Base-by-base conservation (phyloP, 129 eudicot species). In the Tagetes patula region DNA sequence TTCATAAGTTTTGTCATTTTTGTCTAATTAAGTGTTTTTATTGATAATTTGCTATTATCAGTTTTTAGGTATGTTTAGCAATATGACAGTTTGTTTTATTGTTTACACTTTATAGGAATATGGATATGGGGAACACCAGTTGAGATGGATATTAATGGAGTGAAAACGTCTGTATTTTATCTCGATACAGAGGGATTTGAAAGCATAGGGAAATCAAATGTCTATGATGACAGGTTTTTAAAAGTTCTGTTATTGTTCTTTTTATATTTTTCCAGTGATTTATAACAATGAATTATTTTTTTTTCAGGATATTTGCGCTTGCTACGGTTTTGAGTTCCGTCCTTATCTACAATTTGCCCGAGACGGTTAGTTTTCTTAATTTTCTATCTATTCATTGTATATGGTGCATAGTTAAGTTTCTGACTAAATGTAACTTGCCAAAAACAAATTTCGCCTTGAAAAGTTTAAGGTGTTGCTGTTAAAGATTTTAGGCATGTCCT, bases 151-250 rank as follows among this genome's bases (percentile, higher is more conserved):
- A 81, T 95, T 55, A 69, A 88, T 83, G 99, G 99, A 70, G 96
- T 86, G 66, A 88, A 86, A 80, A 90, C 96, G 4, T 88, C 99
- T 31, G 96, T 95, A 58, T 85, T 95, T 65, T 95, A 88, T 84
- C 96, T 95, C 38, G 97, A 95, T 73, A 95, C 99, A 0, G 99
- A 90, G 82, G 99, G 99, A 30, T 95, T 95, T 83, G 99, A 95
- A 84, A 95, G 99, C 85, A 71, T 95, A 76, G 99, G 99, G 72
- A 95, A 90, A 77, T 95, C 99, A 72, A 95, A 88, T 62, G 97
- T 95, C 65, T 95, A 95, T 77, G 99, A 95, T 83, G 99, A 95
- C 82, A 79, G 99, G 99, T 94, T 65, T 77, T 72, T 72, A 59
- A 30, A 69, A 80, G 54, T 71, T 48, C 39, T 42, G 61, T 12